A percentile compares a stretch with the other conserved stretches of the same genome.
Evolutionary conservation across 345 rosid species (phyloP).

Genomic region (Dovyalis caffra): DNA sequence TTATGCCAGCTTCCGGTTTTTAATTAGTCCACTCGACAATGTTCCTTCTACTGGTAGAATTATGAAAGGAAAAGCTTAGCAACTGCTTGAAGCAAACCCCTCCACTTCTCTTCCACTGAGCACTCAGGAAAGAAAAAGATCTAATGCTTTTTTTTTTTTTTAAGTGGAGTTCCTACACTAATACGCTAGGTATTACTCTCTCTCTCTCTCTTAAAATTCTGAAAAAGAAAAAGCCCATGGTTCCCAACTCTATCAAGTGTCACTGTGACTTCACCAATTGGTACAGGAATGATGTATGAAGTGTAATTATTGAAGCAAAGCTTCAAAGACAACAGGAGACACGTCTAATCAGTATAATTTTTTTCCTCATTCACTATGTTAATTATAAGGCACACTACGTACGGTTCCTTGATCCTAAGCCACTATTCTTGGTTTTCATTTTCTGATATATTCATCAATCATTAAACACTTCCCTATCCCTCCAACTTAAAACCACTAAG

Average conservation of each 20-base stretch:
- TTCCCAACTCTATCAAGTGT: background rate
- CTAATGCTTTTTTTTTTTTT: conserved; percentile 7
- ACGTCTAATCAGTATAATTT: background rate
- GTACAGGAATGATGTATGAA: background rate
- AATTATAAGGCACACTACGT: background rate
- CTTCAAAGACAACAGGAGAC: background rate
- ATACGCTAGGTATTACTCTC: background rate
- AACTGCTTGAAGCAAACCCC: conserved; percentile 10
- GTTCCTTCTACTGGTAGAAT: conserved; percentile 9
- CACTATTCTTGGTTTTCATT: background rate
- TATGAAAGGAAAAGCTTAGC: conserved; percentile 26
- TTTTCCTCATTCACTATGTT: background rate
- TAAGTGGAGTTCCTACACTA: conserved; percentile 10
- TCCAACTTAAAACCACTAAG: background rate
- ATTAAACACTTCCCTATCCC: background rate
- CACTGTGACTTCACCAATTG: conserved; percentile 1
- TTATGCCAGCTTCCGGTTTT: conserved; percentile 8
- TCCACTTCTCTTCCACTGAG: conserved; percentile 18
- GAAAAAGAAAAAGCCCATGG: background rate
- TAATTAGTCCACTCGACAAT: conserved; percentile 18
- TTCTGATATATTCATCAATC: conserved; percentile 5
- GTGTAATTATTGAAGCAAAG: background rate
- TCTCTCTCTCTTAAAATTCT: conserved; percentile 8
- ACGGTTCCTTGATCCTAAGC: conserved; percentile 12
- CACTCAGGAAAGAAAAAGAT: conserved; percentile 14